Evolutionary conservation across 352 stramenopile species (phyloP).

Genomic region (Phytophthora podocarpi): DNA sequence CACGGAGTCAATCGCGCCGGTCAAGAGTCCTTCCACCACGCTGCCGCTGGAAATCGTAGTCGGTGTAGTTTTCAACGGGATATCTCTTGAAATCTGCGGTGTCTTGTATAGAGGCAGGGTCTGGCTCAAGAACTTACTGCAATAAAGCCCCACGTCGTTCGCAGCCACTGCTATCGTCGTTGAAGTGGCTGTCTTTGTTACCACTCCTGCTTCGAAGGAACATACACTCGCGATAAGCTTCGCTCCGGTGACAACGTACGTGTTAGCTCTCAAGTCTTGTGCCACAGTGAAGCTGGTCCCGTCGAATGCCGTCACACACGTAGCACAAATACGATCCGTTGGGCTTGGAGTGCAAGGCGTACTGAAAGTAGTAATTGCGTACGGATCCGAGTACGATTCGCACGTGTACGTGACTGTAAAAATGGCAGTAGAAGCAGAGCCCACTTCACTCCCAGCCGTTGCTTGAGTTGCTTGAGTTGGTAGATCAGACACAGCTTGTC

Average conservation of each 20-base stretch:
- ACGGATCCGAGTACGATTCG: conserved; percentile 87
- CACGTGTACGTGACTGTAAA: conserved; percentile 76
- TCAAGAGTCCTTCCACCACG: conserved; percentile 52
- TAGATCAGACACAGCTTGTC: conserved; percentile 23
- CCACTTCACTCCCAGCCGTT: conserved; percentile 50
- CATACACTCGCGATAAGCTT: conserved; percentile 62
- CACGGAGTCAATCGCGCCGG: conserved; percentile 59
- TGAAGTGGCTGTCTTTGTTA: conserved; percentile 13
- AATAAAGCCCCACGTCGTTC: conserved; percentile 54
- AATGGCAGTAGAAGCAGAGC: conserved; percentile 38
- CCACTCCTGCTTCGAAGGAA: conserved; percentile 50
- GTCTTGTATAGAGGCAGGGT: conserved; percentile 63
- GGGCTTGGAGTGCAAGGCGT: conserved; percentile 47
- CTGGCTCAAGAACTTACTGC: conserved; percentile 50
- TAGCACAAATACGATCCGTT: conserved; percentile 44
- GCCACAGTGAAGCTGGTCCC: conserved; percentile 56
- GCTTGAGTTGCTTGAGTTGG: conserved; percentile 44
- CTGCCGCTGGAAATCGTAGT: conserved; percentile 44
- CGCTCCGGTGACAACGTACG: conserved; percentile 19
- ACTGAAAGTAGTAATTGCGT: conserved; percentile 58
- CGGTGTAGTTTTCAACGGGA: conserved; percentile 49
- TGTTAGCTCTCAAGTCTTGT: conserved; percentile 11
- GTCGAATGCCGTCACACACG: conserved; percentile 70
- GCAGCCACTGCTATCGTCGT: conserved; percentile 44
- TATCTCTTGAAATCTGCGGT: conserved; percentile 38